Percentiles rank a stretch among this genome's conserved stretches.
These are phyloP conservation scores for Metarhizium brunneum DNA, from an alignment of 2,329 filamentous ascomycete genomes.

Conservation along the genomic window DNA sequence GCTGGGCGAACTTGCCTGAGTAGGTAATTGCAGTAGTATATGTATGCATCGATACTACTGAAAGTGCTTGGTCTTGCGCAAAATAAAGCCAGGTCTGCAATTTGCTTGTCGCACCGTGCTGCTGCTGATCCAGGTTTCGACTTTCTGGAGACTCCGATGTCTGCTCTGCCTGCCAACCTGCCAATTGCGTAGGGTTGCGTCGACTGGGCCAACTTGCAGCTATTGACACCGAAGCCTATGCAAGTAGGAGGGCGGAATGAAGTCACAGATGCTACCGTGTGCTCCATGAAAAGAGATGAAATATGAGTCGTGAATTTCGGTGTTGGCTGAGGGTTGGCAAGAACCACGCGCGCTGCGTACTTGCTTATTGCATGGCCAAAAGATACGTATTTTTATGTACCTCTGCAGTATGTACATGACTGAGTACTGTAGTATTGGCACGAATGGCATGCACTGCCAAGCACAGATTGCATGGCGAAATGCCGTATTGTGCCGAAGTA, in stretches of 20 bases:
- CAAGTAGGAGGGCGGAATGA: background rate
- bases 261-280: background rate
- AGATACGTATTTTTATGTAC: background rate
- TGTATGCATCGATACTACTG: background rate
- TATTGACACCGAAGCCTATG: background rate
- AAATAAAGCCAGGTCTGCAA: background rate
- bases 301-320: background rate
- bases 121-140: background rate
- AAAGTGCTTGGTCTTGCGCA: background rate
- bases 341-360: background rate
- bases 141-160: background rate
- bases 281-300: background rate
- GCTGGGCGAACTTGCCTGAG: background rate
- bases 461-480: background rate
- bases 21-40: background rate
- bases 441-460: no score
- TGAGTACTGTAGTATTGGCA: no score
- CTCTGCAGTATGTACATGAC: no score
- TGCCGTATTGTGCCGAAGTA: background rate
- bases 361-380: background rate
- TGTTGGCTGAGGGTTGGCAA: background rate
- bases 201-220: background rate
- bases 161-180: background rate
- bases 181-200: background rate
- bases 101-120: background rate